phyloP scores from a whole-genome alignment of 2,329 filamentous ascomycete species.

The Xylaria sp. region DNA sequence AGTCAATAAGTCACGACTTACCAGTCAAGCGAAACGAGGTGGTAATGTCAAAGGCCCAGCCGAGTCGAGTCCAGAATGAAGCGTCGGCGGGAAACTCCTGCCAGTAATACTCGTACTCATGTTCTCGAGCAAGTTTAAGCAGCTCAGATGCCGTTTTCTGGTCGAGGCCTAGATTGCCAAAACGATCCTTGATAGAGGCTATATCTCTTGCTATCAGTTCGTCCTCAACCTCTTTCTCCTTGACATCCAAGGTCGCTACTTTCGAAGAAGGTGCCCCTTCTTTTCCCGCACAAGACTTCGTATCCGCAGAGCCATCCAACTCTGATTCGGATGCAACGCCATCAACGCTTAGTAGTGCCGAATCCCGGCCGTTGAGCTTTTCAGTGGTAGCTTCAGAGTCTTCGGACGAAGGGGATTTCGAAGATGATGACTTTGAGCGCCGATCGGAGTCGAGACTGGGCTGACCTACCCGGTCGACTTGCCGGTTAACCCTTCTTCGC shows the following conservation, averaged over 20 bases:
- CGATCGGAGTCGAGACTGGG: neutral
- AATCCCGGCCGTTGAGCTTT: neutral
- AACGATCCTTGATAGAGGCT: slow-evolving; percentile 4
- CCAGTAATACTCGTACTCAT: slow-evolving; percentile 52
- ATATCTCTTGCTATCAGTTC: neutral
- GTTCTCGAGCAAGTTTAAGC: slow-evolving; percentile 18
- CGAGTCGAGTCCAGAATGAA: slow-evolving; percentile 44
- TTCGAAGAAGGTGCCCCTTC: slow-evolving; percentile 3
- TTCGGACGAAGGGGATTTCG: neutral
- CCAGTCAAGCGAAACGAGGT: slow-evolving; percentile 51
- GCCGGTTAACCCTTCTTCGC: slow-evolving; percentile 19
- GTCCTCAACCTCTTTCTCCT: neutral
- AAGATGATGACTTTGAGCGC: neutral
- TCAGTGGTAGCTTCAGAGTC: neutral
- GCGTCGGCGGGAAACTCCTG: slow-evolving; percentile 50
- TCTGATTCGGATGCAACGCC: neutral
- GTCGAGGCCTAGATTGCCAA: slow-evolving; percentile 4
- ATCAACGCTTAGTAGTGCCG: neutral
- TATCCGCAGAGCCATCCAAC: neutral
- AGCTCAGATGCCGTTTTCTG: slow-evolving; percentile 7
- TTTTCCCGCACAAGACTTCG: slow-evolving; percentile 1
- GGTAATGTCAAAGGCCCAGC: slow-evolving; percentile 53
- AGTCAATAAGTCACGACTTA: slow-evolving; percentile 27
- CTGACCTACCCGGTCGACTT: neutral
- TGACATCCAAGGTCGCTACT: neutral